Base-by-base conservation (phyloP, 2,329 filamentous ascomycete genomes). In the Ophiostoma piceae region DNA sequence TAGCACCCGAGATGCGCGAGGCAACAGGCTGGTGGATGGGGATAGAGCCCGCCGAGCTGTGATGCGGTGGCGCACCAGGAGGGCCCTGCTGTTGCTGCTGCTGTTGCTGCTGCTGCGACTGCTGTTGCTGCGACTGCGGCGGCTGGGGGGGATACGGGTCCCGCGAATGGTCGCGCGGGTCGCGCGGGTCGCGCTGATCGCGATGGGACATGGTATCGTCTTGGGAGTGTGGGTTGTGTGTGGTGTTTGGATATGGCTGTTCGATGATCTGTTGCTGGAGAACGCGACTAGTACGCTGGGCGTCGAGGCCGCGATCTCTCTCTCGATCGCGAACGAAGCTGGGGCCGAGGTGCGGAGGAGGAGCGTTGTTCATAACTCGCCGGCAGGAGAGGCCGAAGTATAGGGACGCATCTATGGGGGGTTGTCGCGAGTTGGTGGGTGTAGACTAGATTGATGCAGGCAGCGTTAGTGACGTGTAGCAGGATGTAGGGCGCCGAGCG, bases 21-120 rank as follows among this genome's bases (percentile, higher is more conserved):
- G 94, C 94, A 71, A 97, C 93, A 5, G 94, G 94, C 79, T 98
- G 94, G 79, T 98, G 94, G 75, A 98, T 90, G 69, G 94, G 92
- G 69, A 97, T 92, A 2, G 94, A 92, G 70, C 90, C 92, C 54
- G 92, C 89, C 77, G 92, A 94, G 80, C 90, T 95, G 79, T 97
- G 94, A 77, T 95, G 92, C 35, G 90, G 88, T 71, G 91, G 88
- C 71, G 91, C 86, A 67, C 79, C 77, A 26, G 69, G 70, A 26
- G 66, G 72, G 35, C 47, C 68, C 54, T 71, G 72, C 69, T 72
- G 71, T 19, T 67, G 62, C 14, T 66, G 66, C 19, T 72, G 71
- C 22, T 67, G 62, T 35, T 35, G 35, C 12, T 66, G 66, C 16
- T 64, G 64, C 19, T 69, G 69, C 16, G 68, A 62, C 4, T 35